Evolutionary conservation across 129 eudicot species (phyloP).

Genomic region (Centrapalus pauciflorus): DNA sequence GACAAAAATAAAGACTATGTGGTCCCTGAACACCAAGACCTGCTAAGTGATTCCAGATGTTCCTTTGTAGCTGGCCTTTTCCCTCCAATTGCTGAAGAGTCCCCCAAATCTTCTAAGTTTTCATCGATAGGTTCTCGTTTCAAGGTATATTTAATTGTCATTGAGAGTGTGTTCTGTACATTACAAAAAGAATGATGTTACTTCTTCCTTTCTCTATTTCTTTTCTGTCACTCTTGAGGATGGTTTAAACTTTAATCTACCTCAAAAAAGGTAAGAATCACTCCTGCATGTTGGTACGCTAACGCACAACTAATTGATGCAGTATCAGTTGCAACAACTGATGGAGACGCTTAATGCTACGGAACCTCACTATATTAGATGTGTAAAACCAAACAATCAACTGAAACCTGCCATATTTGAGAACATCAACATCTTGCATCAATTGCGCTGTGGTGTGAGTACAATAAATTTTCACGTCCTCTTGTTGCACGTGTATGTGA

Average conservation of each 20-base stretch:
- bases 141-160: conserved; percentile 49
- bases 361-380: conserved; percentile 91
- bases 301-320: conserved; percentile 27
- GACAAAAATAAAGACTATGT: conserved; percentile 99
- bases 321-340: conserved; percentile 89
- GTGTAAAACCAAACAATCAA: conserved; percentile 96
- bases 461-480: not conserved
- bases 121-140: conserved; percentile 97
- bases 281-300: conserved; percentile 14
- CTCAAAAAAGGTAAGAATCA: not conserved
- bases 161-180: not conserved
- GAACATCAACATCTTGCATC: conserved; percentile 86
- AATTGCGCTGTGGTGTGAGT: conserved; percentile 99
- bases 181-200: not conserved
- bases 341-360: conserved; percentile 95
- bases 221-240: not conserved
- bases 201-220: not conserved
- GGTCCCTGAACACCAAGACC: conserved; percentile 97
- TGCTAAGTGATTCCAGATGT: conserved; percentile 78
- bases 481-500: not conserved
- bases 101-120: conserved; percentile 85
- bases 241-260: not conserved
- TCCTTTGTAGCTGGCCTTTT: conserved; percentile 91
- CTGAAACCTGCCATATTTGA: conserved; percentile 93
- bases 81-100: conserved; percentile 78